Evolutionary conservation across 345 rosid genomes (phyloP).

Genomic region (Hibiscus mutabilis): DNA sequence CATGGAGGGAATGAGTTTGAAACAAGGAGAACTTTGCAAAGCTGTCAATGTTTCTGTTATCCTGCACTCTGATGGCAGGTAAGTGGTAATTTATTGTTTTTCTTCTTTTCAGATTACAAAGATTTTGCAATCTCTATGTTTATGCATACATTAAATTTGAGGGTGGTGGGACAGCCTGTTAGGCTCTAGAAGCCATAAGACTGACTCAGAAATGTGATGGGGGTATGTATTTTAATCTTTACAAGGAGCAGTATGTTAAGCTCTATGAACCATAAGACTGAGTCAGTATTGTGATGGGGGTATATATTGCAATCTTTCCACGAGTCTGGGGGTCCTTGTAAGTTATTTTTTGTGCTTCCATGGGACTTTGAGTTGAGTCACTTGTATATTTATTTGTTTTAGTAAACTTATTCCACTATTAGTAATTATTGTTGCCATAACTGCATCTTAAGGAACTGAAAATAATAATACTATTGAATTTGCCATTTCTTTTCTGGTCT

Average conservation of each 20-base stretch:
- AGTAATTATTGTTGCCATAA: neutral
- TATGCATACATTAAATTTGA: neutral
- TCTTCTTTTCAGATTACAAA: neutral
- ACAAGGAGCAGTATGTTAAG: neutral
- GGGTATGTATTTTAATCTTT: neutral
- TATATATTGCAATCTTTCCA: neutral
- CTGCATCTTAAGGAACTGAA: slow-evolving; percentile 3
- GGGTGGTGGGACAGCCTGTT: neutral
- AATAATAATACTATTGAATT: neutral
- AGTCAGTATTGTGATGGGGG: neutral
- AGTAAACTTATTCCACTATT: neutral
- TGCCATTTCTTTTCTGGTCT: neutral
- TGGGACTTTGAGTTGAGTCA: neutral
- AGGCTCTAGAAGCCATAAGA: neutral
- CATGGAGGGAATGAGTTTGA: slow-evolving; percentile 95
- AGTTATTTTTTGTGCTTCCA: neutral
- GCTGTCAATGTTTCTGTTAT: slow-evolving; percentile 82
- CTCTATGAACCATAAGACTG: neutral
- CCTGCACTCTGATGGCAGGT: slow-evolving; percentile 86
- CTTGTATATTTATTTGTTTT: neutral
- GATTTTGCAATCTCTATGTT: neutral
- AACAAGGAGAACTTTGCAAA: slow-evolving; percentile 83
- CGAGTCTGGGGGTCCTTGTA: neutral
- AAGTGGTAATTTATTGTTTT: slow-evolving; percentile 14
- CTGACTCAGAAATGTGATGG: neutral